A percentile compares a stretch with the other conserved stretches of the same genome.
Conservation (phyloP, 441 rosid species). For the Breynia disticha region DNA sequence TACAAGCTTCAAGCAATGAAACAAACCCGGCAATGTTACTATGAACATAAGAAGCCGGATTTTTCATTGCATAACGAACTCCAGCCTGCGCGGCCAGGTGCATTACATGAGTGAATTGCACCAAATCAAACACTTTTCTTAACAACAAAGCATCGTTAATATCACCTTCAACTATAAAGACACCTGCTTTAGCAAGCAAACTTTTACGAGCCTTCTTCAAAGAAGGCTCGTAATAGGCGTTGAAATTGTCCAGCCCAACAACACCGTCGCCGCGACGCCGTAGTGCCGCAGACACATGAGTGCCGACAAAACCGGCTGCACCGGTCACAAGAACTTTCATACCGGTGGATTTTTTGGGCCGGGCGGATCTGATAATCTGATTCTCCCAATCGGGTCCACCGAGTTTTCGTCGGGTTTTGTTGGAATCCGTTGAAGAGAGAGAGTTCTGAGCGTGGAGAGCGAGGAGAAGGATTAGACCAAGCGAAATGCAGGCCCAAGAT, state of each 20-base stretch:
- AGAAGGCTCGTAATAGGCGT: conserved; percentile 76
- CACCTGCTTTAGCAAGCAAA: conserved; percentile 34
- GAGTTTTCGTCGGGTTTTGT: conserved; percentile 9
- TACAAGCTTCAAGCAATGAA: conserved; percentile 64
- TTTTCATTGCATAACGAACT: conserved; percentile 85
- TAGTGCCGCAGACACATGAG: conserved; percentile 65
- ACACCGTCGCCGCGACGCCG: conserved; percentile 88
- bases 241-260: conserved; percentile 84
- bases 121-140: conserved; percentile 67
- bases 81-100: conserved; percentile 97
- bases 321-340: conserved; percentile 81
- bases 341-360: conserved; percentile 80
- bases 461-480: conserved; percentile 22
- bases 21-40: conserved; percentile 80
- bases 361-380: conserved; percentile 65
- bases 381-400: conserved; percentile 92
- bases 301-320: conserved; percentile 86
- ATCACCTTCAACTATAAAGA: conserved; percentile 70
- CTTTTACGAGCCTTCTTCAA: conserved; percentile 53
- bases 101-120: conserved; percentile 83
- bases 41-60: conserved; percentile 73
- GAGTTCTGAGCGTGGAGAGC: conserved; percentile 19
- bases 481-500: conserved; percentile 27
- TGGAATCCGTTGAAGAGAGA: conserved; percentile 7
- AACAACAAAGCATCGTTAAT: conserved; percentile 61